Conservation (phyloP, 768 basidiomycete species). For the Kwoniella europaea region DNA sequence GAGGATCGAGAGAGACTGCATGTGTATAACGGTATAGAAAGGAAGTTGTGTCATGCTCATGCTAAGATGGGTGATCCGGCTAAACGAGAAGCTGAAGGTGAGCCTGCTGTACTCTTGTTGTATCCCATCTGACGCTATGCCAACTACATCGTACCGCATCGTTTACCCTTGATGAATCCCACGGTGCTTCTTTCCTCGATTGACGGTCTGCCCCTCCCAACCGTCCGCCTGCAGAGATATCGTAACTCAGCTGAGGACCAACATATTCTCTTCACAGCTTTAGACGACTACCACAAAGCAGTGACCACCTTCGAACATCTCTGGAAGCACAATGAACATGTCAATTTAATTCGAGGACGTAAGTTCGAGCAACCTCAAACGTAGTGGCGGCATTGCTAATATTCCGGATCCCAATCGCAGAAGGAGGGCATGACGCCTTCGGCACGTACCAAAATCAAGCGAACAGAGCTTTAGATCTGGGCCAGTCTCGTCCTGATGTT, state of each 20-base stretch:
- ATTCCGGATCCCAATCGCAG: not conserved
- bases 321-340: not conserved
- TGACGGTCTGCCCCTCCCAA: too few relatives aligned
- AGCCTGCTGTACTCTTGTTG: not conserved
- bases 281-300: not conserved
- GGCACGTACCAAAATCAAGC: not conserved
- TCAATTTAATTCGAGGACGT: not conserved
- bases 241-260: not conserved
- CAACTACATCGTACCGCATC: not conserved
- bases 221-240: too few relatives aligned
- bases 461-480: not conserved
- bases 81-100: conserved; percentile 11
- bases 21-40: conserved; percentile 6
- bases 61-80: conserved; percentile 9
- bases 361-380: not conserved
- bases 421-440: not conserved
- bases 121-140: not conserved
- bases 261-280: not conserved
- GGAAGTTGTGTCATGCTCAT: conserved; percentile 12
- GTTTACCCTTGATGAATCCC: too few relatives aligned
- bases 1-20: not conserved
- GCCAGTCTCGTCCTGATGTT: not conserved
- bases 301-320: not conserved
- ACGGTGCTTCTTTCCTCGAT: too few relatives aligned
- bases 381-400: too few relatives aligned